Percentiles rank a stretch among this genome's conserved stretches.
Conservation (phyloP, 768 basidiomycete species). For the Chalciporus chontae region DNA sequence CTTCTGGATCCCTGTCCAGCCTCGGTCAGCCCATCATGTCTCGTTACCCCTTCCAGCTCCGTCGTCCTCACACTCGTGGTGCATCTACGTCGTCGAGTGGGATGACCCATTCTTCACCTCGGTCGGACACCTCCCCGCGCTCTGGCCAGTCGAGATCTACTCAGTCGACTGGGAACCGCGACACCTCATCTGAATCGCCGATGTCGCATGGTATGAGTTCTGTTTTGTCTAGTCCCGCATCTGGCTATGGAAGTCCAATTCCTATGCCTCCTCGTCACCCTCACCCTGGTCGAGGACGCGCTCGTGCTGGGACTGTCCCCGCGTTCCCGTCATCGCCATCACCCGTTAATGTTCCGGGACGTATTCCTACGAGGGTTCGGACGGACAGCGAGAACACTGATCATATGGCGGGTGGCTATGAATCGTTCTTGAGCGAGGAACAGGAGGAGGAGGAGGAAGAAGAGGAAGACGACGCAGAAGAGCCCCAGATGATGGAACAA, state of each 20-base stretch:
- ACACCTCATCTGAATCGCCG: slow-evolving; percentile 56
- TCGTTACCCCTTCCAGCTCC: slow-evolving; percentile 68
- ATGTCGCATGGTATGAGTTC: slow-evolving; percentile 41
- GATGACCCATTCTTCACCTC: slow-evolving; percentile 38
- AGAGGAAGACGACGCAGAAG: slow-evolving; percentile 26
- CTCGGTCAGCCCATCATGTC: slow-evolving; percentile 74
- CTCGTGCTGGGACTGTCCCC: slow-evolving; percentile 40
- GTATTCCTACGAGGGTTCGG: slow-evolving; percentile 23
- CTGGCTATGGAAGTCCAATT: slow-evolving; percentile 34
- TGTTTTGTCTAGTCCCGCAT: slow-evolving; percentile 36
- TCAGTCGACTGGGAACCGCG: slow-evolving; percentile 61
- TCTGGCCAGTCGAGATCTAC: slow-evolving; percentile 44
- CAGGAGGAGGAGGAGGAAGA: slow-evolving; percentile 31
- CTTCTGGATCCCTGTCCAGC: slow-evolving; percentile 82
- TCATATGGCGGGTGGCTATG: slow-evolving; percentile 25
- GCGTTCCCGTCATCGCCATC: slow-evolving; percentile 35
- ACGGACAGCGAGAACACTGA: slow-evolving; percentile 29
- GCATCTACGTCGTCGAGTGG: slow-evolving; percentile 39
- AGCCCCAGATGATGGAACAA: slow-evolving; percentile 37
- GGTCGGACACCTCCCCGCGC: slow-evolving; percentile 34
- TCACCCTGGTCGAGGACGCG: slow-evolving; percentile 34
- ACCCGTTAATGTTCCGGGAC: slow-evolving; percentile 30
- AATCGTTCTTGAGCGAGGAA: slow-evolving; percentile 30
- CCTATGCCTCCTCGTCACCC: slow-evolving; percentile 51
- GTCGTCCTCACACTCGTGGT: slow-evolving; percentile 43